These are phyloP conservation scores for Talaromyces rugulosus DNA, from an alignment of 2,329 filamentous ascomycete genomes.

Conservation along the genomic window DNA sequence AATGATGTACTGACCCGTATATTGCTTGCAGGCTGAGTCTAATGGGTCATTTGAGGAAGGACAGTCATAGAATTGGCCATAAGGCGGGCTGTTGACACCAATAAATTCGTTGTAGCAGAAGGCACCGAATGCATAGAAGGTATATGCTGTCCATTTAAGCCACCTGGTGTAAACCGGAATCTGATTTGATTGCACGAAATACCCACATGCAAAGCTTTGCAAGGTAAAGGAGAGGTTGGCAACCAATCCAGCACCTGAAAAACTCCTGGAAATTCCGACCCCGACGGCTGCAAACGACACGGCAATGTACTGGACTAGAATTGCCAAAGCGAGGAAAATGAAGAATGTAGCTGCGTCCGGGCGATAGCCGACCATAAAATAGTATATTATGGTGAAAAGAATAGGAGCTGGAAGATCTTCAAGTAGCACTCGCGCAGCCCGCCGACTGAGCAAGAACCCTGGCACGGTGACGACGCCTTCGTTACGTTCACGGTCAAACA, in stretches of 20 bases:
- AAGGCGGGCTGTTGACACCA: conserved; percentile 28
- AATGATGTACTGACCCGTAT: conserved; percentile 67
- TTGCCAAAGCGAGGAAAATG: conserved; percentile 63
- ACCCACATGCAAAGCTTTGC: conserved; percentile 71
- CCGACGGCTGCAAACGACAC: conserved; percentile 67
- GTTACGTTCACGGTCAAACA: conserved; percentile 71
- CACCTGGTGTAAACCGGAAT: conserved; percentile 75
- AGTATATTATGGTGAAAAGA: conserved; percentile 66
- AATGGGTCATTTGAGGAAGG: conserved; percentile 58
- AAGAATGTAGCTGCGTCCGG: conserved; percentile 62
- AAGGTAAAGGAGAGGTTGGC: conserved; percentile 69
- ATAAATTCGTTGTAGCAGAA: conserved; percentile 69
- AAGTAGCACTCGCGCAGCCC: conserved; percentile 63
- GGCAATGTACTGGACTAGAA: conserved; percentile 69
- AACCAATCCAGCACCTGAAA: conserved; percentile 66
- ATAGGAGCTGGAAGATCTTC: conserved; percentile 72
- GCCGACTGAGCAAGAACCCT: conserved; percentile 65
- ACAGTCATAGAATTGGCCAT: conserved; percentile 68
- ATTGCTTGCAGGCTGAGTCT: conserved; percentile 64
- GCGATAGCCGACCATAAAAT: conserved; percentile 74
- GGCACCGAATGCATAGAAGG: conserved; percentile 63
- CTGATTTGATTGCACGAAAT: conserved; percentile 68
- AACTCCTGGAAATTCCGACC: conserved; percentile 61
- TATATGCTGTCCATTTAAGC: conserved; percentile 54
- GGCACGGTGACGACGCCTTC: conserved; percentile 68